Evolutionary conservation across 345 rosid species (phyloP).

Genomic region (Rhodamnia rubescens): DNA sequence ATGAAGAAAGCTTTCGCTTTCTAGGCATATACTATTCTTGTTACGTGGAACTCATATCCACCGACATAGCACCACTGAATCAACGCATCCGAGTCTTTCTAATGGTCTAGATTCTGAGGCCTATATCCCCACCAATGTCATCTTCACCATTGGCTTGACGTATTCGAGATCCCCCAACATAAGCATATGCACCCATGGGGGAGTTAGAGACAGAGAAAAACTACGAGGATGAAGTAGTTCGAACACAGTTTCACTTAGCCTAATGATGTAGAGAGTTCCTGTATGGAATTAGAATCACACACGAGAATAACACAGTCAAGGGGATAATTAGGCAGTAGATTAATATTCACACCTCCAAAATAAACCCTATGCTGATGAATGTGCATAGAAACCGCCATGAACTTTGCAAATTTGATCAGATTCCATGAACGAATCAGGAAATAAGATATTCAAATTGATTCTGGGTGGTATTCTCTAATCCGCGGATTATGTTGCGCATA

Average conservation of each 20-base stretch:
- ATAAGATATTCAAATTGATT: no score
- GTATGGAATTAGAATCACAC: neutral
- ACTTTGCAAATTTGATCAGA: neutral
- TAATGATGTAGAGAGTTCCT: neutral
- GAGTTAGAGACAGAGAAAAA: neutral
- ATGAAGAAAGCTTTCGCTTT: neutral
- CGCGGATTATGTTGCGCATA: no score
- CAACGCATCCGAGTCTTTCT: neutral
- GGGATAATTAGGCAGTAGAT: neutral
- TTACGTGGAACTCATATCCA: neutral
- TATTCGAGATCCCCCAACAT: neutral
- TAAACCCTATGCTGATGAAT: neutral
- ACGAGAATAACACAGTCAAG: neutral
- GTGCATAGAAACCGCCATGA: neutral
- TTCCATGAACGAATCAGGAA: no score
- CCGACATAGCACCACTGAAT: neutral
- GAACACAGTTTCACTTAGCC: neutral
- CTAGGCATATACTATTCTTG: neutral
- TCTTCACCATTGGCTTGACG: neutral
- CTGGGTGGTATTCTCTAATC: no score
- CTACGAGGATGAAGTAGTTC: neutral
- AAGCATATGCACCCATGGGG: neutral
- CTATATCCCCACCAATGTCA: neutral
- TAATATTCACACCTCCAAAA: no score
- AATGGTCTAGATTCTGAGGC: neutral